These are phyloP conservation scores for Vanrija sp. DNA, from an alignment of 1,284 basidiomycete species.

Conservation along the genomic window DNA sequence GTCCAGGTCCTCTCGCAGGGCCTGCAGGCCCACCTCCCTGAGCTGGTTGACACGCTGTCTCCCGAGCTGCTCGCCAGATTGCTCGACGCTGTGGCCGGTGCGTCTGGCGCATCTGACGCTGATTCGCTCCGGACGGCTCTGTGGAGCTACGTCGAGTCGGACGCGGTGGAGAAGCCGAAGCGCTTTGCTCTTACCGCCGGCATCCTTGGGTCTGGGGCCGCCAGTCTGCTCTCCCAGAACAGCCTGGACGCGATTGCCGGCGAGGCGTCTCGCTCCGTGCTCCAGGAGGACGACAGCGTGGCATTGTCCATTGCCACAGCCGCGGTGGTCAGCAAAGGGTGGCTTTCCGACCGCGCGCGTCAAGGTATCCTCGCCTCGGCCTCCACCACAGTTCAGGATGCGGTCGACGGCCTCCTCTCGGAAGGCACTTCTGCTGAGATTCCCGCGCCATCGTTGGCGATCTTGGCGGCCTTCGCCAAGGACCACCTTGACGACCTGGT, in stretches of 20 bases:
- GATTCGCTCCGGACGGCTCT: constrained; percentile 8
- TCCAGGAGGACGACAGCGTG: constrained; percentile 13
- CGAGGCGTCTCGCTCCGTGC: constrained; percentile 31
- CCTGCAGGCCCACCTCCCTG: constrained; percentile 16
- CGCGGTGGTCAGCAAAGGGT: constrained; percentile 7
- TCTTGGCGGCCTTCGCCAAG: constrained; percentile 34
- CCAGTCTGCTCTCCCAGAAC: constrained; percentile 15
- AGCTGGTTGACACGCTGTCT: constrained; percentile 14
- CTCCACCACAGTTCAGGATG: constrained; percentile 53
- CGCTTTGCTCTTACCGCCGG: constrained; percentile 21
- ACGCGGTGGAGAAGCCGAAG: constrained; percentile 6
- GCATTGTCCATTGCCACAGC: constrained; percentile 18
- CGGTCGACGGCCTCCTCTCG: constrained; percentile 43
- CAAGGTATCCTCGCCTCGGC: constrained; percentile 35
- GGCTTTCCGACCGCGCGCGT: constrained; percentile 28
- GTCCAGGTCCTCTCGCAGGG: constrained; percentile 15
- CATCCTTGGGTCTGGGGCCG: constrained; percentile 2
- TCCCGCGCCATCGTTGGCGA: constrained; percentile 18
- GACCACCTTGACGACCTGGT: constrained; percentile 23
- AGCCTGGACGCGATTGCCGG: constrained; percentile 28
- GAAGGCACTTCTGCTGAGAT: neutral
- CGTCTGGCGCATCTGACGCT: constrained; percentile 3
- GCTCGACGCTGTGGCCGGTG: constrained; percentile 12
- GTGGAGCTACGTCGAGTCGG: constrained; percentile 13
- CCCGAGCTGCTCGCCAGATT: constrained; percentile 14